A percentile compares a stretch with the other conserved stretches of the same genome.
Conservation (phyloP, 2,329 filamentous ascomycete species). For the Diplocarpon rosae region DNA sequence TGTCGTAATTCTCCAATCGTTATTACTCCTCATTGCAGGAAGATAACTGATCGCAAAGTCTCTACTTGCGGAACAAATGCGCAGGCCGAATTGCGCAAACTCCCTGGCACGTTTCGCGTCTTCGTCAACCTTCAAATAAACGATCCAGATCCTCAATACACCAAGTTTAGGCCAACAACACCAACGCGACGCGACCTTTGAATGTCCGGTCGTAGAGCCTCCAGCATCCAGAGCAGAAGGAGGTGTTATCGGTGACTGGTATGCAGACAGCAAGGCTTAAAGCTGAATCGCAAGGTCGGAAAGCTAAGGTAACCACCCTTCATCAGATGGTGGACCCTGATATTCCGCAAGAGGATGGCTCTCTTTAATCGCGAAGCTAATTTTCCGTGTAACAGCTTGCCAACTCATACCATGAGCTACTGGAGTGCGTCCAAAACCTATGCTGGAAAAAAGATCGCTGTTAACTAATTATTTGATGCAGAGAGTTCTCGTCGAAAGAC, state of each 20-base stretch:
- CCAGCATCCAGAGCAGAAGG: constrained; percentile 22
- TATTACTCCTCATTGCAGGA: constrained; percentile 5
- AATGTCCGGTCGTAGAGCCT: constrained; percentile 22
- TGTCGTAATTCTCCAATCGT: constrained; percentile 8
- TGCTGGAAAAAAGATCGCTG: neutral
- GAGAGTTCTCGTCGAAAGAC: constrained; percentile 88
- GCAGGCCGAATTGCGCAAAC: constrained; percentile 3
- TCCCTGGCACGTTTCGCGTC: neutral
- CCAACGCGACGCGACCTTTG: constrained; percentile 16
- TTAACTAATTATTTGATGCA: constrained; percentile 32
- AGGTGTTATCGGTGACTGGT: constrained; percentile 27
- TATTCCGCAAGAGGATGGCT: neutral
- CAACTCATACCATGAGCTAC: constrained; percentile 89
- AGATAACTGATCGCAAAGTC: constrained; percentile 8
- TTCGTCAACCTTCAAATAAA: neutral
- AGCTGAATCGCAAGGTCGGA: constrained; percentile 47
- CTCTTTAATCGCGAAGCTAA: constrained; percentile 24
- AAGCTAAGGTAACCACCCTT: constrained; percentile 41
- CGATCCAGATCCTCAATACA: neutral
- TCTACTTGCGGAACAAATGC: constrained; percentile 9
- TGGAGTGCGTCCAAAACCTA: constrained; percentile 57
- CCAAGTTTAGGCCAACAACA: neutral
- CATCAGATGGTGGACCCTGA: neutral
- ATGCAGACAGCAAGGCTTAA: constrained; percentile 41
- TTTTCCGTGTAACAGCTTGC: constrained; percentile 57